Conservation (phyloP, 495 filamentous ascomycete species). For the Aspergillus homomorphus region DNA sequence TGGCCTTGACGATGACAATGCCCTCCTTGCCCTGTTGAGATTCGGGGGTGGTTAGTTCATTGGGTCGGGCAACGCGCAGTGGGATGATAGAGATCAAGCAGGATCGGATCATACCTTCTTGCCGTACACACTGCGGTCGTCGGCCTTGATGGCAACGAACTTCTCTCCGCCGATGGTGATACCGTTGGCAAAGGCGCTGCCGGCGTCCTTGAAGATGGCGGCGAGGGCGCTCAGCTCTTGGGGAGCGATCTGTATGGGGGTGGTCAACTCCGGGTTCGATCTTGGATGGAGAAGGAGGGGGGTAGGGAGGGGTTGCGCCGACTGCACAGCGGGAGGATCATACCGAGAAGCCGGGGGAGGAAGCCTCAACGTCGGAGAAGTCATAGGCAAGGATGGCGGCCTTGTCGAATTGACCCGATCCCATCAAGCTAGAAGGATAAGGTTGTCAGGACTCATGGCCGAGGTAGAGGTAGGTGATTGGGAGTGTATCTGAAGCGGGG, state of each 20-base stretch:
- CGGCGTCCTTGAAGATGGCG: constrained; percentile 30
- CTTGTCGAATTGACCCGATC: constrained; percentile 77
- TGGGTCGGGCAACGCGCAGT: too few species aligned
- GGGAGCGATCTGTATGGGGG: constrained; percentile 32
- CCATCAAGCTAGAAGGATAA: constrained; percentile 64
- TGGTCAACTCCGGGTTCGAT: constrained; percentile 10
- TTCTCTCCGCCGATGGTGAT: constrained; percentile 67
- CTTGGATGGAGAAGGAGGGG: constrained; percentile 1
- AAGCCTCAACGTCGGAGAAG: constrained; percentile 81
- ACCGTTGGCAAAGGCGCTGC: constrained; percentile 45
- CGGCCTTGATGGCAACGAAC: constrained; percentile 69
- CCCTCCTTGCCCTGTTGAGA: constrained; percentile 71
- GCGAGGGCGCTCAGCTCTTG: constrained; percentile 38
- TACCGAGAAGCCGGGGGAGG: constrained; percentile 69
- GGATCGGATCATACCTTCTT: constrained; percentile 67
- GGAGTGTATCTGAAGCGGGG: constrained; percentile 15
- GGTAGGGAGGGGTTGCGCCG: background rate
- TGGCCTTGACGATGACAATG: constrained; percentile 74
- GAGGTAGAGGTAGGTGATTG: constrained; percentile 4
- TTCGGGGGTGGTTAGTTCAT: background rate
- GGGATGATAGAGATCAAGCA: background rate
- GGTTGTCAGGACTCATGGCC: constrained; percentile 19
- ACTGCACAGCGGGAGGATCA: constrained; percentile 25
- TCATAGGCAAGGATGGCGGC: constrained; percentile 80
- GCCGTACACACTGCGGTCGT: constrained; percentile 76